These are phyloP conservation scores for Pseudogymnoascus sp. DNA, from an alignment of 2,329 filamentous ascomycete genomes.

Conservation along the genomic window DNA sequence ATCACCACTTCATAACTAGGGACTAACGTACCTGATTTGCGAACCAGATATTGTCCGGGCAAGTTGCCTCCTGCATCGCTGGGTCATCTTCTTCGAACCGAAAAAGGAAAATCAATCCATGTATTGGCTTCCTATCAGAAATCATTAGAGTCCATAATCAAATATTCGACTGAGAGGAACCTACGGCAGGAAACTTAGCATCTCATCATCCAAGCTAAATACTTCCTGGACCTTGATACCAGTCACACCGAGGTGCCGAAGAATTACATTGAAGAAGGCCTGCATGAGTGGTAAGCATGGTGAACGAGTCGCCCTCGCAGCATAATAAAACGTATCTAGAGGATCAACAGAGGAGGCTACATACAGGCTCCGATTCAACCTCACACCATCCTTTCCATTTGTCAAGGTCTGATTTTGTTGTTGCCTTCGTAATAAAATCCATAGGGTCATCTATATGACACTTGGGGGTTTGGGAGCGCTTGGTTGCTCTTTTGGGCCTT, in stretches of 20 bases:
- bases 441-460: constrained; percentile 11
- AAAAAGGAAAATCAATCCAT: constrained; percentile 85
- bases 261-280: constrained; percentile 79
- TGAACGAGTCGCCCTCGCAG: background rate
- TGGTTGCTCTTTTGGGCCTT: background rate
- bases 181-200: constrained; percentile 55
- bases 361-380: constrained; percentile 80
- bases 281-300: constrained; percentile 28
- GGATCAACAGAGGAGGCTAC: constrained; percentile 20
- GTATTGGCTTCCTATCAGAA: constrained; percentile 55
- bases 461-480: background rate
- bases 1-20: background rate
- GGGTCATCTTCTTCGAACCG: constrained; percentile 51
- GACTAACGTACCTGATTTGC: constrained; percentile 64
- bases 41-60: constrained; percentile 73
- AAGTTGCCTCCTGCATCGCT: constrained; percentile 45
- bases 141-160: background rate
- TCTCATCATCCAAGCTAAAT: constrained; percentile 59
- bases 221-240: constrained; percentile 70
- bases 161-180: constrained; percentile 16
- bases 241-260: constrained; percentile 67
- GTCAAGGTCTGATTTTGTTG: constrained; percentile 43
- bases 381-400: constrained; percentile 71
- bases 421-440: constrained; percentile 33
- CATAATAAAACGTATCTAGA: background rate